These are phyloP conservation scores for Vachellia pachyceras DNA, from an alignment of 306 rosid genomes.

Conservation along the genomic window DNA sequence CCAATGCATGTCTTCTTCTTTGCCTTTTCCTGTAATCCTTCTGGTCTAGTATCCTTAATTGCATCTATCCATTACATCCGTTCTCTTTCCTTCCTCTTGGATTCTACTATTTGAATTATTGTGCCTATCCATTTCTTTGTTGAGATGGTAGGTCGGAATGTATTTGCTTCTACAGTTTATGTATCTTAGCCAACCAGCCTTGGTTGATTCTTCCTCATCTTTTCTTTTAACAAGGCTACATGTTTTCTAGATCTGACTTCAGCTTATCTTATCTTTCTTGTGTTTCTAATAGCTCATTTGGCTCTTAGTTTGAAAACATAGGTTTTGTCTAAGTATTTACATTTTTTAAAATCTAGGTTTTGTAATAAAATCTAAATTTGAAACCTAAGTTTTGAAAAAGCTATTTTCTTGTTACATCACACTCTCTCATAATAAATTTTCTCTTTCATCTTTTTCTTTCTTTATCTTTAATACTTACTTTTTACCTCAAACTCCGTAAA, in stretches of 20 bases:
- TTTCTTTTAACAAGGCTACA: slow-evolving; percentile 19
- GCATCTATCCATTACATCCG: neutral
- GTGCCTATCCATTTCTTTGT: slow-evolving; percentile 23
- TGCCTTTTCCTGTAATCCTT: slow-evolving; percentile 24
- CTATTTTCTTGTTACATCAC: too few species aligned
- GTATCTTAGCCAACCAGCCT: slow-evolving; percentile 3
- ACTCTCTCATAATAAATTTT: too few species aligned
- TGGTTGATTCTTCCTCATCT: slow-evolving; percentile 2
- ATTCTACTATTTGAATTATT: slow-evolving; percentile 17
- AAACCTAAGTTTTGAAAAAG: too few species aligned
- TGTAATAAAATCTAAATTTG: too few species aligned
- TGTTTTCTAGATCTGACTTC: neutral
- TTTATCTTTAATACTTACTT: too few species aligned
- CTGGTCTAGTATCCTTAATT: neutral
- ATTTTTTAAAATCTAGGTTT: too few species aligned
- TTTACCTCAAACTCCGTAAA: too few species aligned
- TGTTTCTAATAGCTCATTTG: too few species aligned
- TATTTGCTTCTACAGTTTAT: slow-evolving; percentile 20
- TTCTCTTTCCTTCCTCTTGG: slow-evolving; percentile 3
- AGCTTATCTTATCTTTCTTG: neutral
- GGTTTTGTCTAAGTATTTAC: too few species aligned
- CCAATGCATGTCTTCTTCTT: neutral
- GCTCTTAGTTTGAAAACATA: too few species aligned
- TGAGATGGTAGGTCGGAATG: neutral
- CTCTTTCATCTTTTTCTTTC: too few species aligned